Evolutionary conservation across 176 grass and related monocot genomes (phyloP).

Genomic region (Ensete ventricosum): DNA sequence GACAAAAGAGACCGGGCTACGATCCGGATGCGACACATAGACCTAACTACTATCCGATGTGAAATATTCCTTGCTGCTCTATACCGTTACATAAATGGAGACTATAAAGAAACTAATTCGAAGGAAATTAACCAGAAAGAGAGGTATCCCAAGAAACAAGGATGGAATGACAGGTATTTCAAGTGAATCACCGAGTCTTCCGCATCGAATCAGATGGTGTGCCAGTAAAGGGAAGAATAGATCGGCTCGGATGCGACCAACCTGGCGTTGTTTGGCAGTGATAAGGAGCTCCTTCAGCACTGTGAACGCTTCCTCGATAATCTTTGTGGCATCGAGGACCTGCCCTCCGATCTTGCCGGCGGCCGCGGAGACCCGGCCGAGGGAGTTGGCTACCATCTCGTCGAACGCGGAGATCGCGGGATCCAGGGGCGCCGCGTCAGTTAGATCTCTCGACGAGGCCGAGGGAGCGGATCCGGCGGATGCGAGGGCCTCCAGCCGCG

Average conservation of each 20-base stretch:
- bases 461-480: neutral
- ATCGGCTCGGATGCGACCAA: slow-evolving; percentile 6
- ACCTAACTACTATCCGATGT: too few relatives aligned
- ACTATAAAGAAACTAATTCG: too few relatives aligned
- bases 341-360: slow-evolving; percentile 87
- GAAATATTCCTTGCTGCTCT: too few relatives aligned
- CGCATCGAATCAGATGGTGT: too few relatives aligned
- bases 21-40: too few relatives aligned
- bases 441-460: slow-evolving; percentile 20
- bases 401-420: slow-evolving; percentile 79
- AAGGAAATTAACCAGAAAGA: too few relatives aligned
- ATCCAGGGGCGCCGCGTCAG: slow-evolving; percentile 28
- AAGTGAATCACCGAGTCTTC: too few relatives aligned
- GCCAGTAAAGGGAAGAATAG: neutral
- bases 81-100: too few relatives aligned
- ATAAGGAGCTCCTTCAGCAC: slow-evolving; percentile 63
- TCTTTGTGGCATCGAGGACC: slow-evolving; percentile 61
- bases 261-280: slow-evolving; percentile 73
- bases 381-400: slow-evolving; percentile 41
- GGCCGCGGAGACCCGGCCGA: slow-evolving; percentile 42
- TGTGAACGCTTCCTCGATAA: slow-evolving; percentile 68
- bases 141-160: too few relatives aligned
- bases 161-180: too few relatives aligned
- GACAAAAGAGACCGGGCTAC: too few relatives aligned
- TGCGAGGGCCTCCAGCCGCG: slow-evolving; percentile 59